Base-by-base conservation (phyloP, 768 basidiomycete genomes). In the Leucogyrophana mollusca region DNA sequence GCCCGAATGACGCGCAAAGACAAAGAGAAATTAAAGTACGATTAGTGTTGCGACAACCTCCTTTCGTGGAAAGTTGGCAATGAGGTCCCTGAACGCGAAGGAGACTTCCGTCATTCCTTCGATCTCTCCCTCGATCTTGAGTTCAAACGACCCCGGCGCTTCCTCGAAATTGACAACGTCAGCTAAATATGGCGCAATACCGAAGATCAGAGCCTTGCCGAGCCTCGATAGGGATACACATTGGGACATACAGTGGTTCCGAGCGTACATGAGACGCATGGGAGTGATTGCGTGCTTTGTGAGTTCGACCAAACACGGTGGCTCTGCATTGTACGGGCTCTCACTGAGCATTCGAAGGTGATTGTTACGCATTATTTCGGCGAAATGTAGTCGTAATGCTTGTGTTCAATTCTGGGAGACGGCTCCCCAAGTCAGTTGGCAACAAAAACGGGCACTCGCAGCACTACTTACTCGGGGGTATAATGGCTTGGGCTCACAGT, bases 311-410 rank as follows among this genome's bases (percentile, higher is more conserved):
- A 89, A 72, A 14, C 74, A 72, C 2, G 71, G 65, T 1, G 87
- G 82, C 52, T 90, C 87, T 14, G 86, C 85, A 57, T 89, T 89
- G 68, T 79, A 81, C 2, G 86, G 87, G 7, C 74, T 55, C 5
- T 68, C 40, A 24, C 57, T 54, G 22, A 59, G 36, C n/a, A 61
- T 47, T 6, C 32, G 46, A 2, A 64, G 42, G 53, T 32, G 27
- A 13, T 30, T 30, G 27, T 30, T n/a, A n/a, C n/a, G n/a, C n/a
- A n/a, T n/a, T n/a, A n/a, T n/a, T n/a, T n/a, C n/a, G n/a, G n/a
- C n/a, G n/a, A n/a, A n/a, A n/a, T n/a, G n/a, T n/a, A n/a, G n/a
- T n/a, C n/a, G n/a, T n/a, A n/a, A n/a, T n/a, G n/a, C n/a, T n/a
- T n/a, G n/a, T n/a, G n/a, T n/a, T n/a, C n/a, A n/a, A n/a, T n/a